Evolutionary conservation across 2,329 filamentous ascomycete species (phyloP).

Genomic region (Monilinia polystroma): DNA sequence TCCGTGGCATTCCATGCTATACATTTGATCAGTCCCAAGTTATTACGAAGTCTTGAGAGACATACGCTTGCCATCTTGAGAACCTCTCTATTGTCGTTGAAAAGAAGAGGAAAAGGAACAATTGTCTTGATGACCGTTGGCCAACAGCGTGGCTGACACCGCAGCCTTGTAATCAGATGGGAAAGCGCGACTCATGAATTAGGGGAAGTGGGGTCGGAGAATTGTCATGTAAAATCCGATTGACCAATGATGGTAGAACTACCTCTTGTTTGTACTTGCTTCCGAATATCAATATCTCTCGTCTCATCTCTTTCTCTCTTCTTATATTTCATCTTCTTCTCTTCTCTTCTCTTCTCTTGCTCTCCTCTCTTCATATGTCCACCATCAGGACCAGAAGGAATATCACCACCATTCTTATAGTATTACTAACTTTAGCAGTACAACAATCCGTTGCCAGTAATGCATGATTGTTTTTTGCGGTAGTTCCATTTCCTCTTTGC

Average conservation of each 20-base stretch:
- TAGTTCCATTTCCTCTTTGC: conserved; percentile 13
- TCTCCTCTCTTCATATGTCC: conserved; percentile 23
- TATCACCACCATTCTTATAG: conserved; percentile 26
- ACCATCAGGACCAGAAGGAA: conserved; percentile 25
- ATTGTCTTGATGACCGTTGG: neutral
- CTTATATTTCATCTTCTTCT: neutral
- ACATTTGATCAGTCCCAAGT: conserved; percentile 34
- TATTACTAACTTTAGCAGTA: conserved; percentile 30
- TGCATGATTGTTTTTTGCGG: conserved; percentile 13
- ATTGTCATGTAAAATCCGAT: conserved; percentile 25
- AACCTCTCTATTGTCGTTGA: neutral
- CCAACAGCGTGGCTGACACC: neutral
- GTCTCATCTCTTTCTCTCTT: neutral
- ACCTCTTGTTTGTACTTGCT: conserved; percentile 12
- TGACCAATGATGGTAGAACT: neutral
- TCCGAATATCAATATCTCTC: neutral
- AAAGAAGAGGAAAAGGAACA: neutral
- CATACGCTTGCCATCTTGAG: conserved; percentile 43
- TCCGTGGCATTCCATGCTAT: conserved; percentile 82
- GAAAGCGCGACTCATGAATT: conserved; percentile 26
- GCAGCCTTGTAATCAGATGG: conserved; percentile 13
- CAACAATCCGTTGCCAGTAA: conserved; percentile 1
- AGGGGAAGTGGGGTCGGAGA: conserved; percentile 23
- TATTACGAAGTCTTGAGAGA: conserved; percentile 4
- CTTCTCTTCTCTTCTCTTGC: conserved; percentile 15